phyloP scores from a whole-genome alignment of 305 asterid genomes.

The Rubia tinctorum region DNA sequence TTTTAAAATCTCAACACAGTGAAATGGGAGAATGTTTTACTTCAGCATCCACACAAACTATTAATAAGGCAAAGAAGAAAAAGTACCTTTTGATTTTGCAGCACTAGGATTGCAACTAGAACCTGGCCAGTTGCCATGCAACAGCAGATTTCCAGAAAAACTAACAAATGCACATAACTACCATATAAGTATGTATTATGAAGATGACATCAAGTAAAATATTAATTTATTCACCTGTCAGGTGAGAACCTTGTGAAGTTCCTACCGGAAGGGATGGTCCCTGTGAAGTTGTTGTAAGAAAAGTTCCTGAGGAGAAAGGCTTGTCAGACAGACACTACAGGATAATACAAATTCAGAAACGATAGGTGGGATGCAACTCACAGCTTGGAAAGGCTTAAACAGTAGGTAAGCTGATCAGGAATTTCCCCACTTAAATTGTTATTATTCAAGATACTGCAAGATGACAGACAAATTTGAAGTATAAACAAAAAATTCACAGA shows the following conservation, averaged over 20 bases:
- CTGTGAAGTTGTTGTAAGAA: conserved; percentile 86
- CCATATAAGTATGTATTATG: neutral
- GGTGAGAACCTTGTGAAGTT: conserved; percentile 83
- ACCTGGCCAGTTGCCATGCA: conserved; percentile 94
- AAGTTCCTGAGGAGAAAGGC: conserved; percentile 48
- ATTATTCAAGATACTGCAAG: conserved; percentile 59
- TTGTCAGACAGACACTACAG: conserved; percentile 23
- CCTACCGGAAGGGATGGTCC: conserved; percentile 61
- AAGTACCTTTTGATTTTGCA: conserved; percentile 59
- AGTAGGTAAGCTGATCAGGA: conserved; percentile 74
- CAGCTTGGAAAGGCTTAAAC: conserved; percentile 85
- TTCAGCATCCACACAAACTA: neutral
- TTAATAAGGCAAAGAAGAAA: neutral
- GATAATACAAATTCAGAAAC: neutral
- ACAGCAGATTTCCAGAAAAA: conserved; percentile 71
- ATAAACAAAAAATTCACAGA: neutral
- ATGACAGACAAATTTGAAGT: neutral
- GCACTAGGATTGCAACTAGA: conserved; percentile 73
- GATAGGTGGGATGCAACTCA: conserved; percentile 31
- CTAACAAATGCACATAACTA: conserved; percentile 30
- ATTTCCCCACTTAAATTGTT: conserved; percentile 71
- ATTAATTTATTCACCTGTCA: conserved; percentile 50
- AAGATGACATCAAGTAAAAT: neutral
- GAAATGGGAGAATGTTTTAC: neutral
- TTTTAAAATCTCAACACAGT: neutral